These are phyloP conservation scores for Coemansia umbellata DNA, from an alignment of 192 early-diverging fungal species.

Conservation along the genomic window DNA sequence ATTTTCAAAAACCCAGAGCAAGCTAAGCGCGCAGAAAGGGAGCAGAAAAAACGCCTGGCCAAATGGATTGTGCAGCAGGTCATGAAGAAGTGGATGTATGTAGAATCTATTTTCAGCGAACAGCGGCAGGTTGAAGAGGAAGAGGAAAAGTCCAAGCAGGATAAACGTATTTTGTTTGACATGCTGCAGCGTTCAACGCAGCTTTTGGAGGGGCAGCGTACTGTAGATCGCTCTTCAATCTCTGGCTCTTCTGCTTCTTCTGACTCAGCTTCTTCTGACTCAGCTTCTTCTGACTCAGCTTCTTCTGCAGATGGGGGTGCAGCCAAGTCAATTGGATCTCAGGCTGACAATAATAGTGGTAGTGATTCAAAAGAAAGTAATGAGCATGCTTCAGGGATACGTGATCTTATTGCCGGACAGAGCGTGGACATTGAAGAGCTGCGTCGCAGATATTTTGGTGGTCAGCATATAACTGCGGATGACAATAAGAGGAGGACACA, in stretches of 20 bases:
- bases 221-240: neutral
- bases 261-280: neutral
- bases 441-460: neutral
- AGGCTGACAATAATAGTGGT: neutral
- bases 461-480: neutral
- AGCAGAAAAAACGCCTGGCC: conserved; percentile 44
- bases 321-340: neutral
- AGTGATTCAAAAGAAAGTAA: neutral
- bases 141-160: conserved; percentile 58
- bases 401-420: neutral
- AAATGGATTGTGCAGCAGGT: conserved; percentile 67
- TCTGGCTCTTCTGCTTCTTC: neutral
- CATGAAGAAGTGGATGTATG: conserved; percentile 67
- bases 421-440: neutral
- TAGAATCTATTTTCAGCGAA: conserved; percentile 57
- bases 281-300: neutral
- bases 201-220: conserved; percentile 59
- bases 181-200: conserved; percentile 73
- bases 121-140: conserved; percentile 57
- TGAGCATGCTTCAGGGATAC: neutral
- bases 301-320: neutral
- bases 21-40: conserved; percentile 22
- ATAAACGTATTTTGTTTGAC: conserved; percentile 62
- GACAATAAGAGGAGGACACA: neutral
- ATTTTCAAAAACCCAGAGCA: conserved; percentile 15